Evolutionary conservation across 2,329 filamentous ascomycete genomes (phyloP).

Genomic region (Hymenoscyphus albidus): DNA sequence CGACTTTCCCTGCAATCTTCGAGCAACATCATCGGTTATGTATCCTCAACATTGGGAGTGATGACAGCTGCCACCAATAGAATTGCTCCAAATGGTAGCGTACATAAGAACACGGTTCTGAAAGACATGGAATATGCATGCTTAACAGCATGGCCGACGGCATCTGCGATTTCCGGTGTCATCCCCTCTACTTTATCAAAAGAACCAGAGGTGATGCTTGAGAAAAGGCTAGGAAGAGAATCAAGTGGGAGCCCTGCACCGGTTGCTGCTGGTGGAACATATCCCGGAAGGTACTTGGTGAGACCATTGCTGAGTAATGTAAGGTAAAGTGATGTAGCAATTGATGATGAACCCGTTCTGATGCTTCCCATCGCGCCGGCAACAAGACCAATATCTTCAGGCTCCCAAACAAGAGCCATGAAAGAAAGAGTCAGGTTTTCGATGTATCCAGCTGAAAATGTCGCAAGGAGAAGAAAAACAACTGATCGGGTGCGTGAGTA

Average conservation of each 20-base stretch:
- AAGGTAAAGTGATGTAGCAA: slow-evolving; percentile 38
- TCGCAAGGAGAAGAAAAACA: slow-evolving; percentile 35
- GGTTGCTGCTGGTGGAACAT: slow-evolving; percentile 37
- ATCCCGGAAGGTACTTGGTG: slow-evolving; percentile 33
- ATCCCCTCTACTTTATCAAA: slow-evolving; percentile 37
- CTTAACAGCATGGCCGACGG: slow-evolving; percentile 35
- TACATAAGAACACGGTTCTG: slow-evolving; percentile 25
- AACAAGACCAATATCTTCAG: slow-evolving; percentile 45
- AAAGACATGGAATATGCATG: slow-evolving; percentile 19
- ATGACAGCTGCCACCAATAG: slow-evolving; percentile 38
- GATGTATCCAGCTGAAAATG: slow-evolving; percentile 37
- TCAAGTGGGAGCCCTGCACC: slow-evolving; percentile 37
- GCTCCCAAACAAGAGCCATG: slow-evolving; percentile 44
- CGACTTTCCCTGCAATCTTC: slow-evolving; percentile 37
- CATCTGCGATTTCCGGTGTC: slow-evolving; percentile 34
- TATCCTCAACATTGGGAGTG: slow-evolving; percentile 43
- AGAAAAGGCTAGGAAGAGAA: slow-evolving; percentile 36
- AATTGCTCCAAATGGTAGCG: slow-evolving; percentile 36
- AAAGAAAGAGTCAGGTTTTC: slow-evolving; percentile 42
- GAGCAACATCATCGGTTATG: slow-evolving; percentile 42
- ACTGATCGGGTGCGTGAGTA: slow-evolving; percentile 26
- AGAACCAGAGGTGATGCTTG: slow-evolving; percentile 35
- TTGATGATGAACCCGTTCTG: slow-evolving; percentile 40
- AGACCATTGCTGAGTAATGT: slow-evolving; percentile 39
- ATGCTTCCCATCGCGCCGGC: slow-evolving; percentile 45